A percentile compares a stretch with the other conserved stretches of the same genome.
Conservation (phyloP, 225 moss, liverwort and hornwort genomes). For the Asterella californica region DNA sequence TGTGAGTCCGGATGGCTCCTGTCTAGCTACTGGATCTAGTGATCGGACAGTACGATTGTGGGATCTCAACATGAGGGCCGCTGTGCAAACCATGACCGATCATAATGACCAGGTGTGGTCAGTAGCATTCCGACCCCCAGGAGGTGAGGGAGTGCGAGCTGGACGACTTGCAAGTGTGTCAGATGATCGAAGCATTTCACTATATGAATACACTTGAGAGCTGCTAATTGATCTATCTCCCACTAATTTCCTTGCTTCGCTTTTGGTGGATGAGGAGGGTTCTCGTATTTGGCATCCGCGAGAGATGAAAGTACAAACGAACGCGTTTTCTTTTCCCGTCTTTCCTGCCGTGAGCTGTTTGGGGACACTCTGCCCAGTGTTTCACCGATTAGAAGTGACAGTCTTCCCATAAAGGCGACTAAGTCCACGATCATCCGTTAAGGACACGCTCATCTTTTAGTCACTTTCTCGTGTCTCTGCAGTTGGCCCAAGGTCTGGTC, state of each 20-base stretch:
- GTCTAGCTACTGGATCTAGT: constrained; percentile 83
- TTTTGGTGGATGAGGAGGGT: constrained; percentile 6
- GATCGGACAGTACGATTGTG: constrained; percentile 81
- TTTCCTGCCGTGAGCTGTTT: background rate
- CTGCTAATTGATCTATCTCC: background rate
- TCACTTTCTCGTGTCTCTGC: background rate
- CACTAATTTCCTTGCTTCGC: constrained; percentile 3
- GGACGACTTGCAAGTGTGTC: constrained; percentile 93
- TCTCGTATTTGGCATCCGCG: background rate
- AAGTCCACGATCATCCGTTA: too few relatives aligned
- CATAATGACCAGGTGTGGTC: constrained; percentile 96
- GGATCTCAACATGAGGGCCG: constrained; percentile 90
- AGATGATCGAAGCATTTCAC: constrained; percentile 82
- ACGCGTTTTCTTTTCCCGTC: background rate
- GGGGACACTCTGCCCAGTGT: background rate
- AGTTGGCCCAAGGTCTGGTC: background rate
- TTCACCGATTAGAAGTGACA: background rate
- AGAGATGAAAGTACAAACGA: background rate
- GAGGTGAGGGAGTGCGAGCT: constrained; percentile 56
- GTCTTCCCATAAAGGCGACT: background rate
- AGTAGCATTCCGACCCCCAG: constrained; percentile 76
- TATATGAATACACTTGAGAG: constrained; percentile 83
- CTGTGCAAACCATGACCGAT: constrained; percentile 85
- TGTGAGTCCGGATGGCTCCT: constrained; percentile 80
- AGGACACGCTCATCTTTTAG: background rate